A percentile compares a stretch with the other conserved stretches of the same genome.
Evolutionary conservation across 2,329 filamentous ascomycete genomes (phyloP).

Genomic region (Stagonosporopsis cucurbitacearum): DNA sequence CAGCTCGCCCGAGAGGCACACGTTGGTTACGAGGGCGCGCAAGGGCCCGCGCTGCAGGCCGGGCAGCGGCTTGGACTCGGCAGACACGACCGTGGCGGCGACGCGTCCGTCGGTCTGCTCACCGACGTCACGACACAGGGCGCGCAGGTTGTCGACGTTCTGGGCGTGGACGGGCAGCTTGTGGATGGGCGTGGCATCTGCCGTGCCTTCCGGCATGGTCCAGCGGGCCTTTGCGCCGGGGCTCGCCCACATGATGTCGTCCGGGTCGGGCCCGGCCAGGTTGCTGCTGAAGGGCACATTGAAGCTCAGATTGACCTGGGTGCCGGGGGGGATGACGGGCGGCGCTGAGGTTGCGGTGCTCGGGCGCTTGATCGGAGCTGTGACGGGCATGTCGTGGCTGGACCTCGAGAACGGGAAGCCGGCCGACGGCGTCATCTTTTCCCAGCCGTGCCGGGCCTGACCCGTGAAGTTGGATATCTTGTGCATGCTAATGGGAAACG

Average conservation of each 20-base stretch:
- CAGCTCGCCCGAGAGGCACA: constrained; percentile 86
- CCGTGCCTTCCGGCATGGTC: constrained; percentile 88
- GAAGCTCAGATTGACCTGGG: constrained; percentile 90
- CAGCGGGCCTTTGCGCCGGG: constrained; percentile 86
- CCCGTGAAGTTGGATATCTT: constrained; percentile 73
- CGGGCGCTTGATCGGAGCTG: constrained; percentile 63
- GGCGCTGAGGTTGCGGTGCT: constrained; percentile 55
- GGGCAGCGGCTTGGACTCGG: constrained; percentile 70
- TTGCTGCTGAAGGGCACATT: constrained; percentile 96
- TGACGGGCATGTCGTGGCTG: constrained; percentile 61
- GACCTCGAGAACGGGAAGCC: constrained; percentile 68
- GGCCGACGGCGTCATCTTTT: constrained; percentile 67
- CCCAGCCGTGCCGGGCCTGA: constrained; percentile 70
- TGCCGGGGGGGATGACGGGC: constrained; percentile 74
- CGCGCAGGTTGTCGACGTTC: constrained; percentile 80
- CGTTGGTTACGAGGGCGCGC: constrained; percentile 71
- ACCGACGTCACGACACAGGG: constrained; percentile 82
- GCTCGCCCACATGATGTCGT: constrained; percentile 93
- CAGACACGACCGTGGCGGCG: constrained; percentile 82
- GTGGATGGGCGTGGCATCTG: constrained; percentile 83
- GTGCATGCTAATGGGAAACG: constrained; percentile 60
- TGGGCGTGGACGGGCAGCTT: constrained; percentile 90
- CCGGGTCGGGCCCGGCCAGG: constrained; percentile 87
- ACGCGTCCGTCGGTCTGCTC: constrained; percentile 68
- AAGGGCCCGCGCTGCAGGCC: constrained; percentile 59